Percentiles rank a stretch among this genome's conserved stretches.
phyloP scores from a whole-genome alignment of 2,329 filamentous ascomycete genomes.

The Didymosphaeria variabile region DNA sequence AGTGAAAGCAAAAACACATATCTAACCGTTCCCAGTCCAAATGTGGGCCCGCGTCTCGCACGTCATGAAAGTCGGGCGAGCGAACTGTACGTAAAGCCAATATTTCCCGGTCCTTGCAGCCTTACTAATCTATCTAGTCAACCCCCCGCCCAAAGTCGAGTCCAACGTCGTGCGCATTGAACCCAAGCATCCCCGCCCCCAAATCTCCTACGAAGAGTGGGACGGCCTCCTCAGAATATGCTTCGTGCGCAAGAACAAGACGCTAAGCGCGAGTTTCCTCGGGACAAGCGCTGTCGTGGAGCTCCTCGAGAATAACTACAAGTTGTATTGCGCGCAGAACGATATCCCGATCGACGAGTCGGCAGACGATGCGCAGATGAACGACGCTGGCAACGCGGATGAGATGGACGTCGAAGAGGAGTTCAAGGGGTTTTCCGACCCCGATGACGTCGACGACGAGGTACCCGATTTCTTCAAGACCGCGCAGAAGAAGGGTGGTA shows the following conservation, averaged over 20 bases:
- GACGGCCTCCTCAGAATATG: conserved; percentile 85
- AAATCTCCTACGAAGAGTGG: conserved; percentile 94
- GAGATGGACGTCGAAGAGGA: conserved; percentile 59
- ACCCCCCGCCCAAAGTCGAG: conserved; percentile 91
- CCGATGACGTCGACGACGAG: conserved; percentile 71
- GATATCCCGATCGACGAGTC: conserved; percentile 78
- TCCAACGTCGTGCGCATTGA: conserved; percentile 89
- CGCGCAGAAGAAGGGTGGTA: conserved; percentile 63
- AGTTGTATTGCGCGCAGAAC: conserved; percentile 88
- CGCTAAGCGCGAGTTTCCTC: conserved; percentile 81
- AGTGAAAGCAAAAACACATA: too few species aligned
- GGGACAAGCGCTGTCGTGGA: conserved; percentile 81
- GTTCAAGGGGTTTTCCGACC: conserved; percentile 60
- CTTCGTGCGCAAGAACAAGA: conserved; percentile 92
- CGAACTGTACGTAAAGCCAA: conserved; percentile 68
- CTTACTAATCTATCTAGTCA: conserved; percentile 57
- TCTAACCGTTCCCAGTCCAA: too few species aligned
- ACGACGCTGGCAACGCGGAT: conserved; percentile 39
- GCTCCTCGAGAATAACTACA: conserved; percentile 88
- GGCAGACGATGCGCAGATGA: conserved; percentile 36
- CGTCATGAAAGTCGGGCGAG: conserved; percentile 93
- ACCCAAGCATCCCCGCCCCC: conserved; percentile 83
- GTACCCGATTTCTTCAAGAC: conserved; percentile 87
- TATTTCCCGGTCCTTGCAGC: too few species aligned
- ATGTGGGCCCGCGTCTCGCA: conserved; percentile 81